These are phyloP conservation scores for Aegilops longissima DNA, from an alignment of 176 grass and related monocot species.

Conservation along the genomic window DNA sequence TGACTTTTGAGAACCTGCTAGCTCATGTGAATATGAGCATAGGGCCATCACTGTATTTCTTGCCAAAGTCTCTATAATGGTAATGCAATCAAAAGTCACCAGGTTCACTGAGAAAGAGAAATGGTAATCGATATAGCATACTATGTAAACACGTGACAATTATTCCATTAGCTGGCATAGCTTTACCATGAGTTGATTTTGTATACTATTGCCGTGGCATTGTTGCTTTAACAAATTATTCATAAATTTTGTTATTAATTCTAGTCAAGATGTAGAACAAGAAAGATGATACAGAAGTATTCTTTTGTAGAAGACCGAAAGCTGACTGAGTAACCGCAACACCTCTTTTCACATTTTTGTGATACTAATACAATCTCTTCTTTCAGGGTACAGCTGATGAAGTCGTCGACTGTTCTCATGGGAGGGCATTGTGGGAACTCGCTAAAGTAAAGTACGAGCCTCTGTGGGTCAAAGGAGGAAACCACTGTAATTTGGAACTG, in stretches of 20 bases:
- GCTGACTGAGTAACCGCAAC: not conserved
- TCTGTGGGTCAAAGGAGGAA: slow-evolving; percentile 92
- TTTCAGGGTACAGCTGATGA: slow-evolving; percentile 89
- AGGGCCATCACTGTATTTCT: not conserved
- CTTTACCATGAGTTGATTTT: slow-evolving; percentile 9
- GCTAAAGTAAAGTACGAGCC: slow-evolving; percentile 98
- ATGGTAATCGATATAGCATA: not conserved
- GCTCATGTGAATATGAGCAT: not conserved
- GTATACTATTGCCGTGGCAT: not conserved
- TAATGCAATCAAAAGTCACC: not conserved
- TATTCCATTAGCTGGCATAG: not conserved
- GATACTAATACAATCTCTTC: slow-evolving; percentile 15
- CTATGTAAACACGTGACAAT: not conserved
- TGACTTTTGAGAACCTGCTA: not conserved
- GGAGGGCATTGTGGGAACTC: slow-evolving; percentile 81
- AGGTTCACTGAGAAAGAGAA: not conserved
- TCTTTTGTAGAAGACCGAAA: not conserved
- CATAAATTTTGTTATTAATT: not conserved
- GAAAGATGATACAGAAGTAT: not conserved
- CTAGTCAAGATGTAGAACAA: not conserved
- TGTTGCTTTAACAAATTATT: not conserved
- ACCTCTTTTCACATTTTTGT: not conserved
- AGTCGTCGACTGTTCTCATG: slow-evolving; percentile 90
- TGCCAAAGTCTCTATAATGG: not conserved
- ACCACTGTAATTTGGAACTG: slow-evolving; percentile 92